These are phyloP conservation scores for Myxozyma mucilagina DNA, from an alignment of 805 yeast species.

Conservation along the genomic window DNA sequence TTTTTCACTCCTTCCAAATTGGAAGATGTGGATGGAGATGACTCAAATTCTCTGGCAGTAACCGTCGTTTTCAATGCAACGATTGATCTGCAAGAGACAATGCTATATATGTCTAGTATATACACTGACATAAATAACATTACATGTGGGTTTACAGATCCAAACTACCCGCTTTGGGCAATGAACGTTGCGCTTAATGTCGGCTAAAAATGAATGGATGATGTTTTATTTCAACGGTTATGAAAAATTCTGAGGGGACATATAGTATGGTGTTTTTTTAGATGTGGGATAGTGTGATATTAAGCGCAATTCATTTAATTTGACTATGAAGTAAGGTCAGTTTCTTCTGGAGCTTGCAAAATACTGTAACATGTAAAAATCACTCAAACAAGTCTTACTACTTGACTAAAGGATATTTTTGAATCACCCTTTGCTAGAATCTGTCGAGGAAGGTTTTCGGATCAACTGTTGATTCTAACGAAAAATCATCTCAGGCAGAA, in stretches of 20 bases:
- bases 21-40: not conserved
- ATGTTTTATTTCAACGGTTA: not conserved
- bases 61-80: not conserved
- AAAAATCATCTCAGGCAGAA: too few relatives aligned
- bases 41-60: not conserved
- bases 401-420: too few relatives aligned
- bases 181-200: not conserved
- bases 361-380: too few relatives aligned
- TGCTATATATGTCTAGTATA: not conserved
- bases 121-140: not conserved
- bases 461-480: too few relatives aligned
- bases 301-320: too few relatives aligned
- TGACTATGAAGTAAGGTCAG: too few relatives aligned
- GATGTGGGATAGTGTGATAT: too few relatives aligned
- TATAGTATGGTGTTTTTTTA: not conserved
- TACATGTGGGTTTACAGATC: conserved; percentile 2
- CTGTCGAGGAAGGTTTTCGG: too few relatives aligned
- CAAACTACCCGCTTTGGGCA: conserved; percentile 1
- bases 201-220: not conserved
- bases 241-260: not conserved
- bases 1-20: not conserved
- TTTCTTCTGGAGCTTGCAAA: too few relatives aligned
- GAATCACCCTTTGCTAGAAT: too few relatives aligned
- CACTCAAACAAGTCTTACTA: too few relatives aligned
- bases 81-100: not conserved